Percentiles rank a stretch among this genome's conserved stretches.
These are phyloP conservation scores for Globisporangium cylindrosporum DNA, from an alignment of 352 stramenopile genomes.

Conservation along the genomic window DNA sequence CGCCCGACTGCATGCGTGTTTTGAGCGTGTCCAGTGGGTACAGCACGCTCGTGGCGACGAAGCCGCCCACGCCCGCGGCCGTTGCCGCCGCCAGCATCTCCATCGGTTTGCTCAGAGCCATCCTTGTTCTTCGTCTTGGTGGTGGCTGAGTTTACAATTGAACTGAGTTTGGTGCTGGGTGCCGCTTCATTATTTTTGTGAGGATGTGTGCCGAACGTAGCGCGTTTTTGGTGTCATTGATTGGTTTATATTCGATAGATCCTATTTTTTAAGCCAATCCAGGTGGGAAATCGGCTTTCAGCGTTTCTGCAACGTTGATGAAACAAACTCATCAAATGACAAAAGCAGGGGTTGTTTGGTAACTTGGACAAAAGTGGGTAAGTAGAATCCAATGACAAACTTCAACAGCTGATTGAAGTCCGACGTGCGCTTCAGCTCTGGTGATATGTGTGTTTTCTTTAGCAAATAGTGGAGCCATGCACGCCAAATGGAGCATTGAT, in stretches of 20 bases:
- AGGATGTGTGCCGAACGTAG: neutral
- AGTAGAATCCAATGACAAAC: neutral
- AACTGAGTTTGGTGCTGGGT: neutral
- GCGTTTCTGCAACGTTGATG: neutral
- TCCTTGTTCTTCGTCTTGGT: slow-evolving; percentile 15
- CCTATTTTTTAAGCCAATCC: neutral
- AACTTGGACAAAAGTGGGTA: neutral
- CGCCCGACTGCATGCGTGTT: slow-evolving; percentile 82
- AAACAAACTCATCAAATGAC: neutral
- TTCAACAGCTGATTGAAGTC: neutral
- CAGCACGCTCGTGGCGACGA: slow-evolving; percentile 72
- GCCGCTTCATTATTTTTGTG: neutral
- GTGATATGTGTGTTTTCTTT: too few species aligned
- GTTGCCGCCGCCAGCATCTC: slow-evolving; percentile 78
- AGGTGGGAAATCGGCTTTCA: neutral
- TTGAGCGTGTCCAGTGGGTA: slow-evolving; percentile 89
- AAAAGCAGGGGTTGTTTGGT: neutral
- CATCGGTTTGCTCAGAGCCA: slow-evolving; percentile 81
- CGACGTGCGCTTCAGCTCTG: neutral
- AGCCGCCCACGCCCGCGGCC: slow-evolving; percentile 69
- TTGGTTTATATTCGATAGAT: neutral
- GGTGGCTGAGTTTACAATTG: slow-evolving; percentile 1
- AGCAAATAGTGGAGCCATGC: too few species aligned
- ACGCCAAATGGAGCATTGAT: too few species aligned
- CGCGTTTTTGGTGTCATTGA: neutral